These are phyloP conservation scores for Thalia dealbata DNA, from an alignment of 176 grass and related monocot genomes.

Conservation along the genomic window DNA sequence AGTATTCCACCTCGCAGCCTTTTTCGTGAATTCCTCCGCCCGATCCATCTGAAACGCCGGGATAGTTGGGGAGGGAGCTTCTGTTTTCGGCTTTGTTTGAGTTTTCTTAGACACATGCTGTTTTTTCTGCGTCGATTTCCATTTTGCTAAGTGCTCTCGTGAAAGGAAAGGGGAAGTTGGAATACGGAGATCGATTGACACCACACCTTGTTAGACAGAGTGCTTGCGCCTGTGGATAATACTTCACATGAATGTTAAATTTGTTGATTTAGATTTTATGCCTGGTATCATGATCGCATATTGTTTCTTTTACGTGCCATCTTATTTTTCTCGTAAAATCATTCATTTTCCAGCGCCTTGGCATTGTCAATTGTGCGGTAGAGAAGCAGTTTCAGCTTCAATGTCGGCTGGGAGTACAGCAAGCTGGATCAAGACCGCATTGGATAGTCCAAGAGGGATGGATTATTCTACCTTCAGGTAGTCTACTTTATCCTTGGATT, in stretches of 20 bases:
- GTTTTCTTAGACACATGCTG: not conserved
- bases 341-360: conserved; percentile 10
- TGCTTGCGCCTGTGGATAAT: not conserved
- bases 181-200: not conserved
- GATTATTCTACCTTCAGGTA: conserved; percentile 66
- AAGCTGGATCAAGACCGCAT: conserved; percentile 58
- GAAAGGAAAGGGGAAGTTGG: not conserved
- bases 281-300: not conserved
- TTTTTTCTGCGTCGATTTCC: not conserved
- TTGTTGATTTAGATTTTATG: not conserved
- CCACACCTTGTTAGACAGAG: not conserved
- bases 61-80: not conserved
- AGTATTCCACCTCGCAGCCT: not conserved
- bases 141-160: not conserved
- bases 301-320: not conserved
- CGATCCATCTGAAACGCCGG: not conserved
- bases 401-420: conserved; percentile 45
- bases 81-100: not conserved
- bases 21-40: not conserved
- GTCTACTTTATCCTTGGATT: not conserved
- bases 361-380: conserved; percentile 11
- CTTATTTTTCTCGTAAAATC: conserved; percentile 10
- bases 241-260: not conserved
- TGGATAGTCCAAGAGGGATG: conserved; percentile 31
- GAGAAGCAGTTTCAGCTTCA: conserved; percentile 21